Base-by-base conservation (phyloP, 345 rosid genomes). In the Microcos paniculata region DNA sequence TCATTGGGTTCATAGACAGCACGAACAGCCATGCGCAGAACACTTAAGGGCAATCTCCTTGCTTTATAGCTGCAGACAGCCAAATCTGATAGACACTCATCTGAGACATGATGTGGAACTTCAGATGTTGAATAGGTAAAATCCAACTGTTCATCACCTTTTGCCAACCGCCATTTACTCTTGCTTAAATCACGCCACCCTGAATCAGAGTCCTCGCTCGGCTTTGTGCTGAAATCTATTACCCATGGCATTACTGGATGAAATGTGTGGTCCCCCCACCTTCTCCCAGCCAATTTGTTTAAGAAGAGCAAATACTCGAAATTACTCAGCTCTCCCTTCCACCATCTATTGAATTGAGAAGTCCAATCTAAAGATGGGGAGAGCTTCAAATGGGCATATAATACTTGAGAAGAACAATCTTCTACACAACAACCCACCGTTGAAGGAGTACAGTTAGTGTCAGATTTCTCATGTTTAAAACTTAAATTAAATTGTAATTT, bases 31-130 rank as follows among this genome's bases (percentile, higher is more conserved):
- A 78, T 81, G 11, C 98, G 92, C 67, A 94, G 87, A 82, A 94
- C 81, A 76, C 92, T 90, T 86, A 94, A 85, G 52, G 98, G 97
- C 73, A 94, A 84, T 85, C 98, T 88, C 84, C 98, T 88, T 16
- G 98, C 98, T 91, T 94, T 94, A 81, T 94, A 94, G 85, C 97
- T 94, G 89, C 98, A 94, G 79, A 94, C 98, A 80, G 98, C 98
- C 79, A 94, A 78, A 84, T 94, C 98, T 78, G 98, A 94, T 74
- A 94, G 92, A 81, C 98, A 94, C 84, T 94, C 98, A 87, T 94
- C 98, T 59, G 98, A 94, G 58, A 94, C 92, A 77, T 94, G 98
- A 86, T 92, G 98, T 51, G 97, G 94, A 52, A 90, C 82, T 84
- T 94, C 98, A 79, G 97, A 94, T 10, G 98, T 86, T 42, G 88